Conservation (phyloP, 306 rosid species). For the Rosa persica region DNA sequence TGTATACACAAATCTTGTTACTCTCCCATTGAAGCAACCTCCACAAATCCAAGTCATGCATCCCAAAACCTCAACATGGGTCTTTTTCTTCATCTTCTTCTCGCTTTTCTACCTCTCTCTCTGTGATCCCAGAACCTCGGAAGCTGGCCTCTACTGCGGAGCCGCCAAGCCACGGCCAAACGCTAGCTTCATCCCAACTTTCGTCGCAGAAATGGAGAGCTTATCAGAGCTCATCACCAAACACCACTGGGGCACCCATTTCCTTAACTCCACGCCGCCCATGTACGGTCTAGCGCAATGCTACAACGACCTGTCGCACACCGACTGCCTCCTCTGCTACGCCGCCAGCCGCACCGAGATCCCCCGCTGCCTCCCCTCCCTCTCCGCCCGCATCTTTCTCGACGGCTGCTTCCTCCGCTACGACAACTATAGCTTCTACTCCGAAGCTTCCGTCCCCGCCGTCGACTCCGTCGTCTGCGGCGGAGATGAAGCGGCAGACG, state of each 20-base stretch:
- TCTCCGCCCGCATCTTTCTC: constrained; percentile 65
- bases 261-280: constrained; percentile 42
- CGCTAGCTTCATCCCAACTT: constrained; percentile 51
- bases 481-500: constrained; percentile 23
- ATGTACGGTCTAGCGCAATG: constrained; percentile 72
- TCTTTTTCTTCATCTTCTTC: constrained; percentile 21
- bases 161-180: constrained; percentile 17
- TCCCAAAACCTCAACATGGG: constrained; percentile 12
- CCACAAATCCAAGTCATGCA: not conserved
- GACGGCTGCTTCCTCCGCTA: constrained; percentile 91
- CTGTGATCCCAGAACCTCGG: constrained; percentile 61
- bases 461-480: constrained; percentile 51
- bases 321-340: constrained; percentile 78
- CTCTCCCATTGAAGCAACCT: too few species aligned
- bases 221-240: constrained; percentile 42
- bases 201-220: constrained; percentile 63
- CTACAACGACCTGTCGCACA: constrained; percentile 64
- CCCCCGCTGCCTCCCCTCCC: constrained; percentile 77
- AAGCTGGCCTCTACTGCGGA: constrained; percentile 54
- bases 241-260: constrained; percentile 44
- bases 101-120: constrained; percentile 17
- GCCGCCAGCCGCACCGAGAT: constrained; percentile 70
- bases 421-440: constrained; percentile 65
- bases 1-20: too few species aligned
- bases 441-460: constrained; percentile 27